These are phyloP conservation scores for Saccharomyces jurei DNA, from an alignment of 805 yeast genomes.

Conservation along the genomic window DNA sequence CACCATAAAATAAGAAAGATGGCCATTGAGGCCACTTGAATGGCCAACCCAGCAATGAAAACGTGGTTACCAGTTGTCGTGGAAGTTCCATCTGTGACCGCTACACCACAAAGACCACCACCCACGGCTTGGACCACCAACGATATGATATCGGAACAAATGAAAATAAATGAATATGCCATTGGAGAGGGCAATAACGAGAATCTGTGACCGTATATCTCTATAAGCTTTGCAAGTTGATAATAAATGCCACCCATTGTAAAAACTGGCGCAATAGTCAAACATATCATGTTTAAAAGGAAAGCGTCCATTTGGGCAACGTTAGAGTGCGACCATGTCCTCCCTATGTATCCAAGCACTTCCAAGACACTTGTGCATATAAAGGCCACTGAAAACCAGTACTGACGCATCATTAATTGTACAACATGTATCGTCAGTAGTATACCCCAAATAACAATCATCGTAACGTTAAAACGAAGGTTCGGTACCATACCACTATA, in stretches of 20 bases:
- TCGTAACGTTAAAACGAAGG: conserved; percentile 49
- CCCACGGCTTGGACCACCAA: conserved; percentile 66
- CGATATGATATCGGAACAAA: conserved; percentile 56
- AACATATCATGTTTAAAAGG: conserved; percentile 55
- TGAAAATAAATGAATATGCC: conserved; percentile 47
- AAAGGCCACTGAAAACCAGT: conserved; percentile 60
- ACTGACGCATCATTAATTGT: conserved; percentile 42
- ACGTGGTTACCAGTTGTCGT: conserved; percentile 27
- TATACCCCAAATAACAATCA: conserved; percentile 47
- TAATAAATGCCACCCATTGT: conserved; percentile 79
- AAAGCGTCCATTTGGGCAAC: conserved; percentile 35
- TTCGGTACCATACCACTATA: conserved; percentile 43
- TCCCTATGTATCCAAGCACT: conserved; percentile 57
- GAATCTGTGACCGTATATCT: conserved; percentile 49
- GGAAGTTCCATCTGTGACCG: conserved; percentile 28
- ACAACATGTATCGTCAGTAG: conserved; percentile 37
- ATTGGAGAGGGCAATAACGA: conserved; percentile 35
- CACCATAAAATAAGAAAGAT: conserved; percentile 46
- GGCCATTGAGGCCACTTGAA: conserved; percentile 67
- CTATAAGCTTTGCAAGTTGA: conserved; percentile 56
- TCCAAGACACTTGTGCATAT: conserved; percentile 51
- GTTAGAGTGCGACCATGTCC: conserved; percentile 41
- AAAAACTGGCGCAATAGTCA: conserved; percentile 77
- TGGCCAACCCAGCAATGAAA: conserved; percentile 71
- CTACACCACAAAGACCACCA: conserved; percentile 60